phyloP scores from a whole-genome alignment of 495 filamentous ascomycete genomes.

The Trichoderma orchidacearum region DNA sequence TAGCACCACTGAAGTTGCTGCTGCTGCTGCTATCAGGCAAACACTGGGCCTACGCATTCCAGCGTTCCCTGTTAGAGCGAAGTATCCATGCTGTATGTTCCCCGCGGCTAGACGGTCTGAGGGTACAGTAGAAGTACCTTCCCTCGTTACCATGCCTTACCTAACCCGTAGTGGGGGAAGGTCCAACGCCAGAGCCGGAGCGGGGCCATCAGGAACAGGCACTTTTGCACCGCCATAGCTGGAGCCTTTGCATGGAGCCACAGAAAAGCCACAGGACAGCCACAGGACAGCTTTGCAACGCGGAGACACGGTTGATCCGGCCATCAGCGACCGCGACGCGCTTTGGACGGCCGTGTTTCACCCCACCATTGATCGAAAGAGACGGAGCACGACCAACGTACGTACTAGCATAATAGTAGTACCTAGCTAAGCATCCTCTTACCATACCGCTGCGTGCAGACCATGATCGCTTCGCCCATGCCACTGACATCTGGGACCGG shows the following conservation, averaged over 20 bases:
- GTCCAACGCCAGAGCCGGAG: neutral
- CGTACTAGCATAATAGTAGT: too few species aligned
- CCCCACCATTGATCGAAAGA: too few species aligned
- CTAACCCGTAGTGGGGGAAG: neutral
- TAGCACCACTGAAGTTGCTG: too few species aligned
- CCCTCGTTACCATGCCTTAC: too few species aligned
- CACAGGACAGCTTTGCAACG: too few species aligned
- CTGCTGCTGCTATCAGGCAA: conserved; percentile 2
- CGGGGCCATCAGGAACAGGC: too few species aligned
- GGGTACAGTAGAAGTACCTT: too few species aligned
- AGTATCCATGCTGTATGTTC: neutral
- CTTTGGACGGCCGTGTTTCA: neutral
- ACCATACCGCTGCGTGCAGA: neutral
- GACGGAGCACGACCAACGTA: too few species aligned
- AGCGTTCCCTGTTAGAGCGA: too few species aligned
- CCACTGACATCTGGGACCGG: neutral
- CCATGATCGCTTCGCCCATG: neutral
- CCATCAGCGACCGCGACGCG: neutral
- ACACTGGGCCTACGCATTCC: conserved; percentile 3
- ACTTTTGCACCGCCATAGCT: neutral
- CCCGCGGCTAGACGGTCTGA: neutral
- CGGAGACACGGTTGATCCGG: neutral
- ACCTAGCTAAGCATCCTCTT: too few species aligned
- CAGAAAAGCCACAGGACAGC: neutral
- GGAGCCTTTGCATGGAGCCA: neutral